phyloP scores from a whole-genome alignment of 2,329 filamentous ascomycete species.

The Aspergillus sp. region DNA sequence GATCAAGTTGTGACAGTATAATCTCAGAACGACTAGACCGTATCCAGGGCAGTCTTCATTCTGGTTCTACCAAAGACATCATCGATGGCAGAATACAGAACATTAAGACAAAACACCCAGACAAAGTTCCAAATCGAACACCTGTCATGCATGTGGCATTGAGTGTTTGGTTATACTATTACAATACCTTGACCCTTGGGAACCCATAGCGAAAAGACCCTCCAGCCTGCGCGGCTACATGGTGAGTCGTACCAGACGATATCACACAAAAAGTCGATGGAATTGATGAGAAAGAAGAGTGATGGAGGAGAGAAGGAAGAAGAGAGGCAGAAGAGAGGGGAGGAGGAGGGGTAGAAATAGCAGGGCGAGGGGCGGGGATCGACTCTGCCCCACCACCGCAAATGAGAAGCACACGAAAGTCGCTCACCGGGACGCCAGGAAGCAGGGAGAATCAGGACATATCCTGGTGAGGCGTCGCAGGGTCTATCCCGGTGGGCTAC shows the following conservation, averaged over 20 bases:
- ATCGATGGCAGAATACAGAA: constrained; percentile 8
- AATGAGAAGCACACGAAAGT: constrained; percentile 4
- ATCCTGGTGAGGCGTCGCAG: too few relatives aligned
- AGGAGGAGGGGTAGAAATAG: constrained; percentile 17
- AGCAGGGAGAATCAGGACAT: neutral
- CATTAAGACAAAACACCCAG: constrained; percentile 1
- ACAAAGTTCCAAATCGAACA: constrained; percentile 26
- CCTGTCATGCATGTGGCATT: constrained; percentile 39
- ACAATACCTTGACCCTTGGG: constrained; percentile 40
- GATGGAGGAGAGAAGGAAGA: neutral
- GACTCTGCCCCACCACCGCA: constrained; percentile 9
- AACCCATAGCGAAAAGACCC: constrained; percentile 24
- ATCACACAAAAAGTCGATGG: constrained; percentile 5
- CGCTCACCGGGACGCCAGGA: constrained; percentile 3
- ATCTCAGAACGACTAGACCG: constrained; percentile 58
- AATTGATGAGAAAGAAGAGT: neutral
- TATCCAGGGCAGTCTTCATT: constrained; percentile 26
- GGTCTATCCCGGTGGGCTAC: too few relatives aligned
- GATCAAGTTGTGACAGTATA: constrained; percentile 80
- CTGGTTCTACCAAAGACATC: constrained; percentile 1
- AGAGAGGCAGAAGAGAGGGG: constrained; percentile 3
- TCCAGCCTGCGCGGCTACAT: constrained; percentile 24
- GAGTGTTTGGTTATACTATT: constrained; percentile 32
- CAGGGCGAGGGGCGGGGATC: constrained; percentile 3
- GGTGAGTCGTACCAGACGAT: constrained; percentile 25